Conservation (phyloP, 192 early-diverging fungal genomes). For the Coemansia aciculifera region DNA sequence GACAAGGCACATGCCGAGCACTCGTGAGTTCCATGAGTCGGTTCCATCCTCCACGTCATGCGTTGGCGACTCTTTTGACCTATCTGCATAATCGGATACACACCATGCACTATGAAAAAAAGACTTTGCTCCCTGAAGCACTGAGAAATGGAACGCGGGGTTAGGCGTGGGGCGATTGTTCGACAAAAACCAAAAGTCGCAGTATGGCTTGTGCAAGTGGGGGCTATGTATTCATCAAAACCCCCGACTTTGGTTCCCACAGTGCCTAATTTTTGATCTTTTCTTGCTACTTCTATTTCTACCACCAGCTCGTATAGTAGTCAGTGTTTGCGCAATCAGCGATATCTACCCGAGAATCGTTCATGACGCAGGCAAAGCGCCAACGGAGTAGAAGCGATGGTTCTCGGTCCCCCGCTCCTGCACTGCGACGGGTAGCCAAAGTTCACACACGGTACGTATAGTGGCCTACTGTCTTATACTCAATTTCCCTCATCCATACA, state of each 20-base stretch:
- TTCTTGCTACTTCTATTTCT: not conserved
- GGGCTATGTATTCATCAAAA: not conserved
- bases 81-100: constrained; percentile 1
- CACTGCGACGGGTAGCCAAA: not conserved
- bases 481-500: not conserved
- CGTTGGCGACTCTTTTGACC: not conserved
- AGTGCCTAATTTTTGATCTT: not conserved
- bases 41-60: not conserved
- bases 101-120: not conserved
- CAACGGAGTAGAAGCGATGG: not conserved
- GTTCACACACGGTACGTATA: constrained; percentile 1
- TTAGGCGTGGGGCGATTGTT: not conserved
- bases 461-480: not conserved
- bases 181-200: constrained; percentile 1
- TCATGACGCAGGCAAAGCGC: constrained; percentile 5
- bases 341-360: not conserved
- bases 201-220: not conserved
- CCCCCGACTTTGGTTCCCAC: not conserved
- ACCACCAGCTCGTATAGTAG: not conserved
- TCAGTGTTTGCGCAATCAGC: not conserved
- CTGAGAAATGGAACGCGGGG: not conserved
- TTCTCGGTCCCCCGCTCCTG: not conserved
- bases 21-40: not conserved
- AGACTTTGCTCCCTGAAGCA: not conserved
- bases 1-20: not conserved